Base-by-base conservation (phyloP, 2,329 filamentous ascomycete genomes). In the Exophiala lecanii-corni region DNA sequence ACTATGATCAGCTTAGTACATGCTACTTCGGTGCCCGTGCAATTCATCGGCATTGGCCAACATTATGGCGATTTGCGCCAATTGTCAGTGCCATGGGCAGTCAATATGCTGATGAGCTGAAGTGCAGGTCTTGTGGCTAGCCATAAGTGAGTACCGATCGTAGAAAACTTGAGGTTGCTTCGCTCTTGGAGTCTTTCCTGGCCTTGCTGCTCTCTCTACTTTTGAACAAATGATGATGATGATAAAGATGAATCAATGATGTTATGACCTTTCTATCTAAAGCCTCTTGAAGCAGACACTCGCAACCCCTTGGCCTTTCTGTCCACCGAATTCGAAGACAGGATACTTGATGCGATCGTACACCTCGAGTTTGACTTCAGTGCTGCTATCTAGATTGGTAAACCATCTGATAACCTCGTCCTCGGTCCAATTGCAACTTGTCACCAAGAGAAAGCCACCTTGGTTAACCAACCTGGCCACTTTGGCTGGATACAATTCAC, bases 381-480 rank as follows among this genome's bases (percentile, higher is more conserved):
- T 26, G 41, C 38, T 20, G 16, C 37, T 43, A 20, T 9, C 17
- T 4, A 26, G 10, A 33, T 32, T 32, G 15, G 75, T 79, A 61
- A 97, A 92, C 89, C 91, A 97, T 12, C 67, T 68, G 47, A 75
- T 71, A 57, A 98, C 67, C 70, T 98, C 92, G 30, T 81, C 77
- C 69, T 92, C 89, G 1, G 91, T 97, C 92, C 92, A 98, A 67
- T 98, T 98, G 64, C 92, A 98, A 65, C 89, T 96, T 41, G 92
- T 97, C 41, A 98, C 79, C 47, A 96, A 66, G 56, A 97, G 77
- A 17, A 87, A 71, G 0, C 87, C 87, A 1, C 82, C 83, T 1
- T 66, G 68, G 55, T 78, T 80, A 39, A 97, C 75, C 51, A 97
- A 72, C 19, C 65, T 67, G 49, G 82, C 69, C 21, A 91, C 81